Evolutionary conservation across 2,329 filamentous ascomycete genomes (phyloP).

Genomic region (Aspergillus fructus): DNA sequence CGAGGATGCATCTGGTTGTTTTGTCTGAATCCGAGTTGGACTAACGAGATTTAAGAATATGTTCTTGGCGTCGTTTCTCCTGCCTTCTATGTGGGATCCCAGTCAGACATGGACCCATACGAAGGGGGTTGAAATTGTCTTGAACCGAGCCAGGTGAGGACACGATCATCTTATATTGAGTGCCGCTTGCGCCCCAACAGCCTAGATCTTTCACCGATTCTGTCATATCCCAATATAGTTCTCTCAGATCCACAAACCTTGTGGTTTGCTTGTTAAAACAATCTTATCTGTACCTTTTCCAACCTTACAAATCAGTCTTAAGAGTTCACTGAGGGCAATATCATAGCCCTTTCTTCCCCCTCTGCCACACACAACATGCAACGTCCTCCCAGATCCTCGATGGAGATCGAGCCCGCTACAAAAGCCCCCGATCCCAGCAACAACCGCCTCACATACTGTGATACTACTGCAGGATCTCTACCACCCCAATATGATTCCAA

Average conservation of each 20-base stretch:
- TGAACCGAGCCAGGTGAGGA: conserved; percentile 1
- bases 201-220: background rate
- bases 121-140: conserved; percentile 2
- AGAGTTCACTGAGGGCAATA: background rate
- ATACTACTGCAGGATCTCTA: conserved; percentile 1
- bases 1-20: background rate
- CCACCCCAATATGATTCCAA: conserved; percentile 13
- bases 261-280: background rate
- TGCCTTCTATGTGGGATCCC: conserved; percentile 8
- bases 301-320: background rate
- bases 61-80: conserved; percentile 13
- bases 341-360: background rate
- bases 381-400: conserved; percentile 1
- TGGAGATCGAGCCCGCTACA: conserved; percentile 7
- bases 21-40: conserved; percentile 8
- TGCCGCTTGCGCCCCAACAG: background rate
- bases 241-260: background rate
- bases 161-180: conserved; percentile 7
- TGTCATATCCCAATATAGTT: background rate
- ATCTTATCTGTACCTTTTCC: background rate
- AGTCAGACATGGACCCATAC: background rate
- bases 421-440: conserved; percentile 1
- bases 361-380: conserved; percentile 12
- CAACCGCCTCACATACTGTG: conserved; percentile 16
- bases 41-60: conserved; percentile 11